A percentile compares a stretch with the other conserved stretches of the same genome.
phyloP scores from a whole-genome alignment of 805 yeast species.

The Kuraishia ogatae region DNA sequence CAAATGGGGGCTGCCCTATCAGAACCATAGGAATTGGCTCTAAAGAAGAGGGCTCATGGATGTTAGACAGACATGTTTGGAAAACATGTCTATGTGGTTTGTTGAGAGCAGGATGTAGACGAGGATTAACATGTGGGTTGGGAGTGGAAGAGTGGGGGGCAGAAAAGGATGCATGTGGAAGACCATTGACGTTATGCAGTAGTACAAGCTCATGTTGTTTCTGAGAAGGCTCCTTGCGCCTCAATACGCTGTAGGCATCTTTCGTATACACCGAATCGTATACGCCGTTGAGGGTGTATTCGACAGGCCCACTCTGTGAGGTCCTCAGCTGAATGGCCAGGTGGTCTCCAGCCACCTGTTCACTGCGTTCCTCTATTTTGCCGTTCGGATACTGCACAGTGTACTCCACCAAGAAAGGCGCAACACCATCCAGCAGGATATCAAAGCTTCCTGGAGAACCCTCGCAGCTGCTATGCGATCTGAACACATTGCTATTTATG shows the following conservation, averaged over 20 bases:
- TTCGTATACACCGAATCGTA: slow-evolving; percentile 56
- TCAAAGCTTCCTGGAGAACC: slow-evolving; percentile 14
- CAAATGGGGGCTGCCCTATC: slow-evolving; percentile 55
- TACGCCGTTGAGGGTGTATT: slow-evolving; percentile 50
- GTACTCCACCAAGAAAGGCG: slow-evolving; percentile 63
- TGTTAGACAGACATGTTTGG: slow-evolving; percentile 21
- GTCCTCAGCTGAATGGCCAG: slow-evolving; percentile 31
- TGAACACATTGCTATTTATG: slow-evolving; percentile 4
- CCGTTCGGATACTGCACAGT: slow-evolving; percentile 55
- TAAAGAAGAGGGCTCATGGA: slow-evolving; percentile 17
- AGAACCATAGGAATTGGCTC: slow-evolving; percentile 49
- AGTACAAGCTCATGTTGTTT: slow-evolving; percentile 26
- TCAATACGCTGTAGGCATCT: slow-evolving; percentile 22
- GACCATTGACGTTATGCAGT: slow-evolving; percentile 43
- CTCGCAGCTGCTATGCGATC: slow-evolving; percentile 14
- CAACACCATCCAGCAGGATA: slow-evolving; percentile 45
- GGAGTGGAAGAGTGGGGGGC: neutral
- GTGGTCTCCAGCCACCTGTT: slow-evolving; percentile 38
- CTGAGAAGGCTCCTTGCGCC: slow-evolving; percentile 12
- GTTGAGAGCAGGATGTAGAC: neutral
- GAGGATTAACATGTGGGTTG: neutral
- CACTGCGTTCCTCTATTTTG: slow-evolving; percentile 21
- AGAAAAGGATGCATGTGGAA: slow-evolving; percentile 44
- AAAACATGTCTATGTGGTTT: slow-evolving; percentile 4
- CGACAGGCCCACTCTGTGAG: slow-evolving; percentile 46